phyloP scores from a whole-genome alignment of 2,329 filamentous ascomycete genomes.

The Cytospora chrysosperma region DNA sequence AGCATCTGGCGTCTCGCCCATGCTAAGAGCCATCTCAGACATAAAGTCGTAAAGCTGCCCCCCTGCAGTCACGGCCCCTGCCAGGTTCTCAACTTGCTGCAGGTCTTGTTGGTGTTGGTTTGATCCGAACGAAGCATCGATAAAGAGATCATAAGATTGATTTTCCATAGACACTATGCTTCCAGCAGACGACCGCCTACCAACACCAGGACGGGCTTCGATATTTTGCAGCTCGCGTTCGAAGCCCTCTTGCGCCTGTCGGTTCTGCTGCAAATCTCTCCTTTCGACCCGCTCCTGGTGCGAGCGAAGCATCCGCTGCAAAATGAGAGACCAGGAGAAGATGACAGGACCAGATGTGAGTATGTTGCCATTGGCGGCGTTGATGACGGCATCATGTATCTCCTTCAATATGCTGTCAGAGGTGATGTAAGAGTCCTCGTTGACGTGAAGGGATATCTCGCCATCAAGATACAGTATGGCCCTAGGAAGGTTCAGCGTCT shows the following conservation, averaged over 20 bases:
- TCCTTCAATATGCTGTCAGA: constrained; percentile 68
- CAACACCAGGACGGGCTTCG: constrained; percentile 38
- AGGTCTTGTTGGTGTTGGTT: constrained; percentile 50
- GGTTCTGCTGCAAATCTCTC: constrained; percentile 56
- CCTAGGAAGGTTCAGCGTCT: constrained; percentile 65
- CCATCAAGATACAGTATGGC: constrained; percentile 58
- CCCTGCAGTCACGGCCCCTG: constrained; percentile 47
- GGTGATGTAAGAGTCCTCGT: constrained; percentile 62
- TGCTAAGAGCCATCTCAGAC: constrained; percentile 46
- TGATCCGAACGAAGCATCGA: constrained; percentile 42
- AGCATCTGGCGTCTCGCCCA: constrained; percentile 46
- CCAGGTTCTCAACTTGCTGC: constrained; percentile 51
- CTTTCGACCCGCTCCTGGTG: constrained; percentile 62
- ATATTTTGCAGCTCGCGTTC: constrained; percentile 42
- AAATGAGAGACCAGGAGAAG: constrained; percentile 78
- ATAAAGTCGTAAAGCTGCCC: constrained; percentile 56
- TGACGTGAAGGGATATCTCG: constrained; percentile 39
- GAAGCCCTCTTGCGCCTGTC: constrained; percentile 58
- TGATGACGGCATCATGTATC: constrained; percentile 69
- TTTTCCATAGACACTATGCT: constrained; percentile 63
- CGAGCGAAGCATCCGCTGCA: constrained; percentile 65
- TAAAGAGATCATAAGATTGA: constrained; percentile 57
- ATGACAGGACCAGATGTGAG: constrained; percentile 69
- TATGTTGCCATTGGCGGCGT: constrained; percentile 55
- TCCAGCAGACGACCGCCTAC: constrained; percentile 58